Conservation (phyloP, 2,329 filamentous ascomycete genomes). For the Colletotrichum higginsianum region DNA sequence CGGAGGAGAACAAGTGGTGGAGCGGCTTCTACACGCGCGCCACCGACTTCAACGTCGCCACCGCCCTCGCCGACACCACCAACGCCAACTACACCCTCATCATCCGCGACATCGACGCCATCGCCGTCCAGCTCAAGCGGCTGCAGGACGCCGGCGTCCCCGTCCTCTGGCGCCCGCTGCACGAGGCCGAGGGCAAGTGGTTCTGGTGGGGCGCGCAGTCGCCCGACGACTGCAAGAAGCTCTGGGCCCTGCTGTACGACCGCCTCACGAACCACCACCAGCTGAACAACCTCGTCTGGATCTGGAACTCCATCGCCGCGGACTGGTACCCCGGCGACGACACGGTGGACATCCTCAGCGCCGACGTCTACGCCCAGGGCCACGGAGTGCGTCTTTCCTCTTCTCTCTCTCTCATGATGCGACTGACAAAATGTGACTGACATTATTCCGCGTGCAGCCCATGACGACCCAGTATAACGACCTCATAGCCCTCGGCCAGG, state of each 20-base stretch:
- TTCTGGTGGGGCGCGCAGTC: slow-evolving; percentile 69
- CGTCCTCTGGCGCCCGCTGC: slow-evolving; percentile 63
- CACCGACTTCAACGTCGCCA: slow-evolving; percentile 62
- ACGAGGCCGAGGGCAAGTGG: slow-evolving; percentile 66
- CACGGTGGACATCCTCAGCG: slow-evolving; percentile 62
- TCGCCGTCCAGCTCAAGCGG: slow-evolving; percentile 60
- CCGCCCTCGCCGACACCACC: slow-evolving; percentile 57
- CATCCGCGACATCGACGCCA: slow-evolving; percentile 63
- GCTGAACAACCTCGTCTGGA: slow-evolving; percentile 65
- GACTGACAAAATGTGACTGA: background rate
- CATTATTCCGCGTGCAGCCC: slow-evolving; percentile 46
- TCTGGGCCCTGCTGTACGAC: slow-evolving; percentile 60
- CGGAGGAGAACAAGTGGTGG: slow-evolving; percentile 61
- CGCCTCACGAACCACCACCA: slow-evolving; percentile 60
- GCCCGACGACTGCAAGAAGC: slow-evolving; percentile 59
- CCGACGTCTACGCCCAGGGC: slow-evolving; percentile 61
- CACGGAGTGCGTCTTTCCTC: slow-evolving; percentile 55
- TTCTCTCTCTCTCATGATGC: too few species aligned
- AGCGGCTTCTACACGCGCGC: slow-evolving; percentile 65
- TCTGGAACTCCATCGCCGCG: slow-evolving; percentile 62
- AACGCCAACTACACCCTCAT: slow-evolving; percentile 64
- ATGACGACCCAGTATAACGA: slow-evolving; percentile 61
- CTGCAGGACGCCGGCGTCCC: slow-evolving; percentile 60
- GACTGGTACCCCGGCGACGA: slow-evolving; percentile 64
- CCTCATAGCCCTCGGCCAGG: slow-evolving; percentile 57